A percentile compares a stretch with the other conserved stretches of the same genome.
Evolutionary conservation across 2,329 filamentous ascomycete species (phyloP).

Genomic region (Cytospora piceae): DNA sequence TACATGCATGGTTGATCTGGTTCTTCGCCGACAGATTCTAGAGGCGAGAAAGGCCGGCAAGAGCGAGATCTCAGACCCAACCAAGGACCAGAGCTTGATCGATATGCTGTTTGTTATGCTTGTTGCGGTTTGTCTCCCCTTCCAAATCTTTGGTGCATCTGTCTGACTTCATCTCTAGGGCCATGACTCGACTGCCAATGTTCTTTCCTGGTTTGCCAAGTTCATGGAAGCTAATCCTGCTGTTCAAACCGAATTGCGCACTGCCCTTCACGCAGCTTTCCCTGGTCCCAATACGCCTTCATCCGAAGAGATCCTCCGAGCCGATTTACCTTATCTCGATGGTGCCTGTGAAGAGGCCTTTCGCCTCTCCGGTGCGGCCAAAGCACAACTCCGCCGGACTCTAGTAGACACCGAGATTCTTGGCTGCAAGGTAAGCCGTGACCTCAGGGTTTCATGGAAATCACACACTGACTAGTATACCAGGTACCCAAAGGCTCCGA

Average conservation of each 20-base stretch:
- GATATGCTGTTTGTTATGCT: slow-evolving; percentile 37
- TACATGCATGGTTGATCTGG: slow-evolving; percentile 41
- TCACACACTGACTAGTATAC: neutral
- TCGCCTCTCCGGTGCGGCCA: slow-evolving; percentile 38
- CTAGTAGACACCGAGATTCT: slow-evolving; percentile 45
- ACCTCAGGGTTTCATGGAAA: neutral
- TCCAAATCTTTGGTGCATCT: slow-evolving; percentile 40
- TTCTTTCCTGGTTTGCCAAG: slow-evolving; percentile 37
- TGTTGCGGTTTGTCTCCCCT: slow-evolving; percentile 31
- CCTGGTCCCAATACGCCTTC: slow-evolving; percentile 36
- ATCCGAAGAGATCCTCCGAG: slow-evolving; percentile 38
- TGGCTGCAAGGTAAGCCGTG: slow-evolving; percentile 36
- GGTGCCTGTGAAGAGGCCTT: slow-evolving; percentile 46
- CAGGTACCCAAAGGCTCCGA: slow-evolving; percentile 44
- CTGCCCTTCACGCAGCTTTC: slow-evolving; percentile 35
- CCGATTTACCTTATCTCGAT: slow-evolving; percentile 46
- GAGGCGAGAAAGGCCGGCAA: slow-evolving; percentile 40
- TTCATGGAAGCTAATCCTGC: slow-evolving; percentile 28
- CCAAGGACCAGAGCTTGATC: slow-evolving; percentile 34
- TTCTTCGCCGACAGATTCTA: slow-evolving; percentile 40
- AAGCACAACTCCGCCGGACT: slow-evolving; percentile 37
- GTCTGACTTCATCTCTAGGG: slow-evolving; percentile 40
- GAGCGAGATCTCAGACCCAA: slow-evolving; percentile 31
- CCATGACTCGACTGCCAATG: slow-evolving; percentile 50
- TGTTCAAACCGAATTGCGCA: slow-evolving; percentile 27